Percentiles rank a stretch among this genome's conserved stretches.
These are phyloP conservation scores for Phytophthora fragariaefolia DNA, from an alignment of 352 stramenopile genomes.

Conservation along the genomic window DNA sequence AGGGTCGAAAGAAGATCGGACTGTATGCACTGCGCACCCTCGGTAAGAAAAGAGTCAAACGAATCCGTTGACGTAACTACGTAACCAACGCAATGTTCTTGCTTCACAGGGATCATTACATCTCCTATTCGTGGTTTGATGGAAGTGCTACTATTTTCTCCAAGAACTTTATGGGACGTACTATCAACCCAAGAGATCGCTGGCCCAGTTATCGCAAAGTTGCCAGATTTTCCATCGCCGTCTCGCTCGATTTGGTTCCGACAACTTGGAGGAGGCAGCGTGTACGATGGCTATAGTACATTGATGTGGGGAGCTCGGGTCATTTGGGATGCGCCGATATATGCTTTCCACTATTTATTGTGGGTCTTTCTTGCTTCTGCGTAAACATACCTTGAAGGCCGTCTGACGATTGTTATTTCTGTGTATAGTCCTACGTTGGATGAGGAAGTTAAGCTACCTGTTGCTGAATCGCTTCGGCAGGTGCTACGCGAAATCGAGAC, in stretches of 20 bases:
- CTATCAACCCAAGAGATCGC: conserved; percentile 36
- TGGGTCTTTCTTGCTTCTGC: conserved; percentile 37
- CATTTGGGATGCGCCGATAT: conserved; percentile 74
- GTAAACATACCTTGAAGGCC: neutral
- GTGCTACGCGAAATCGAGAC: conserved; percentile 70
- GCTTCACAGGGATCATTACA: conserved; percentile 49
- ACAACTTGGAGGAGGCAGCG: conserved; percentile 56
- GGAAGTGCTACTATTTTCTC: conserved; percentile 61
- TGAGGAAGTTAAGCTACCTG: conserved; percentile 51
- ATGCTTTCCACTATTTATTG: conserved; percentile 80
- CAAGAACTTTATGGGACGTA: conserved; percentile 50
- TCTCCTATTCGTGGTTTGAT: conserved; percentile 60
- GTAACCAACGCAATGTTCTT: neutral
- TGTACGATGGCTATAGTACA: conserved; percentile 56
- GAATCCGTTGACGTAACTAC: neutral
- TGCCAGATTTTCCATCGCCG: conserved; percentile 39
- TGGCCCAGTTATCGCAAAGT: conserved; percentile 39
- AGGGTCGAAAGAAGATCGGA: conserved; percentile 62
- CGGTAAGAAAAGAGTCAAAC: conserved; percentile 28
- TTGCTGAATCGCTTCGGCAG: conserved; percentile 76
- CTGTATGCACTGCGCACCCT: conserved; percentile 59
- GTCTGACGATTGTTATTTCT: conserved; percentile 19
- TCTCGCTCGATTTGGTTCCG: conserved; percentile 62
- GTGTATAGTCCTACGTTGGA: conserved; percentile 63
- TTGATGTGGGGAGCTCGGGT: conserved; percentile 56